phyloP scores from a whole-genome alignment of 2,329 filamentous ascomycete genomes.

The Diatrype stigma region DNA sequence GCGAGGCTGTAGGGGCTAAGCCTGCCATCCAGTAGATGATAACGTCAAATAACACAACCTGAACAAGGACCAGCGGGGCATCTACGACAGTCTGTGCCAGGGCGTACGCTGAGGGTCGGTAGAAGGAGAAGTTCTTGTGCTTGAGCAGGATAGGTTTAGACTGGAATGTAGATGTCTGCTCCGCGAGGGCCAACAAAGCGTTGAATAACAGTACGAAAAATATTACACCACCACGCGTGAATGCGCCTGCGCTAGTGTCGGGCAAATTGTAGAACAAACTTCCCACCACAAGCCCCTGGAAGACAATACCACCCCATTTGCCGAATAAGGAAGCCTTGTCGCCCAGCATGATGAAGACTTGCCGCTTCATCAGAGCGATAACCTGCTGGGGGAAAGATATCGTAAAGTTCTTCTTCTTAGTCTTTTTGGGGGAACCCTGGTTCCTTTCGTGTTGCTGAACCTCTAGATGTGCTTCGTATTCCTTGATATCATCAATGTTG shows the following conservation, averaged over 20 bases:
- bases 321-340: conserved; percentile 28
- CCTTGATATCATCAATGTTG: conserved; percentile 43
- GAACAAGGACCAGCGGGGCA: conserved; percentile 52
- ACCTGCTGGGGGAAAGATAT: conserved; percentile 47
- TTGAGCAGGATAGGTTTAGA: conserved; percentile 64
- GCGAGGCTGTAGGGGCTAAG: conserved; percentile 50
- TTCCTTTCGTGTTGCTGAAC: conserved; percentile 35
- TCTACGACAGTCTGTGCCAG: conserved; percentile 33
- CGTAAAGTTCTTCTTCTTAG: conserved; percentile 47
- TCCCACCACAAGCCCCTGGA: conserved; percentile 30
- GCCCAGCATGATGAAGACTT: conserved; percentile 30
- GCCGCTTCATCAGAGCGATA: conserved; percentile 37
- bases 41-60: conserved; percentile 55
- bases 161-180: conserved; percentile 57
- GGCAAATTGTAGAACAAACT: conserved; percentile 29
- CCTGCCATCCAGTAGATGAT: conserved; percentile 60
- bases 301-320: conserved; percentile 32
- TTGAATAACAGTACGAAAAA: conserved; percentile 63
- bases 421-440: conserved; percentile 31
- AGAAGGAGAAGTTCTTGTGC: conserved; percentile 68
- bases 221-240: conserved; percentile 56
- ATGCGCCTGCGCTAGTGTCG: conserved; percentile 43
- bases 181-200: conserved; percentile 55
- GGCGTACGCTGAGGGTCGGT: conserved; percentile 57
- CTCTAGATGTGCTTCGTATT: conserved; percentile 46